Percentiles rank a stretch among this genome's conserved stretches.
These are phyloP conservation scores for Raddia guianensis DNA, from an alignment of 176 grass and related monocot genomes.

Conservation along the genomic window DNA sequence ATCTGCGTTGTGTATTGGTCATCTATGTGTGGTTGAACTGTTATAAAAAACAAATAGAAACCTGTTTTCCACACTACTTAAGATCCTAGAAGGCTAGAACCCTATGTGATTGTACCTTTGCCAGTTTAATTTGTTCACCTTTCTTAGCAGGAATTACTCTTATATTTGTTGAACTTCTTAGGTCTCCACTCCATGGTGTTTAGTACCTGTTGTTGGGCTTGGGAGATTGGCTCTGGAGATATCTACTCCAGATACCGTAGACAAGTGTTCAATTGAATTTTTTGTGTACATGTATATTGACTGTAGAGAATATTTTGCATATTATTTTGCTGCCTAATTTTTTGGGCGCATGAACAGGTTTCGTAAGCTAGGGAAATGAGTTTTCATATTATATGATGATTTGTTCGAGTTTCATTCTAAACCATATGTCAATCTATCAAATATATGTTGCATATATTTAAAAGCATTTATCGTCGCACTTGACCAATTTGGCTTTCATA, in stretches of 20 bases:
- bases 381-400: constrained; percentile 99
- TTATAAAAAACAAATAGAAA: constrained; percentile 3
- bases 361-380: constrained; percentile 94
- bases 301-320: too few species aligned
- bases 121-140: background rate
- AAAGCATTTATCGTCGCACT: constrained; percentile 16
- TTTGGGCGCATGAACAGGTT: constrained; percentile 58
- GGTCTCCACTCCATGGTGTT: constrained; percentile 69
- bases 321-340: constrained; percentile 13
- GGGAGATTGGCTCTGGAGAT: constrained; percentile 94
- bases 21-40: constrained; percentile 1
- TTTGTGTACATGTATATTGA: constrained; percentile 8
- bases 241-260: constrained; percentile 67
- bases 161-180: constrained; percentile 54
- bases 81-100: too few species aligned
- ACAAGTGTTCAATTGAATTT: constrained; percentile 11
- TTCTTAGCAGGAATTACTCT: background rate
- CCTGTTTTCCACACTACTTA: background rate
- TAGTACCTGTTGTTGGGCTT: constrained; percentile 92
- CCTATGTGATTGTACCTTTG: too few species aligned
- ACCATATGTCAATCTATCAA: constrained; percentile 64
- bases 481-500: constrained; percentile 19
- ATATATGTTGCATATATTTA: constrained; percentile 28
- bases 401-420: constrained; percentile 98
- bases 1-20: background rate